phyloP scores from a whole-genome alignment of 1,284 basidiomycete genomes.

The Irpex sp. region DNA sequence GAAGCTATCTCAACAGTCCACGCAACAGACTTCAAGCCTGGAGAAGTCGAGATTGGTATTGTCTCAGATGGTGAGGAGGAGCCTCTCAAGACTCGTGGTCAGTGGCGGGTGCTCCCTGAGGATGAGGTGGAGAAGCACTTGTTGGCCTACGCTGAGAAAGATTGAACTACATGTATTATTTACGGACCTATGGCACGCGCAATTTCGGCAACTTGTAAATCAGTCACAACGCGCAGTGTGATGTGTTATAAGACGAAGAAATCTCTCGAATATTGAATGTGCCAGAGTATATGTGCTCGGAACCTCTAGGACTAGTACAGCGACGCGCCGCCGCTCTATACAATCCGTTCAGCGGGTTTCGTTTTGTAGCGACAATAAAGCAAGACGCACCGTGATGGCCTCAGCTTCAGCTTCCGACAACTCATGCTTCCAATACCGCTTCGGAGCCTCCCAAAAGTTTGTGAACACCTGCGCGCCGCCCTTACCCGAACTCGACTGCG shows the following conservation, averaged over 20 bases:
- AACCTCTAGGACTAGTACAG: not conserved
- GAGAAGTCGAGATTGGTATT: slow-evolving; percentile 86
- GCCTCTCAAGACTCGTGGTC: slow-evolving; percentile 58
- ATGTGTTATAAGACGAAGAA: no score
- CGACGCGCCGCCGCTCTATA: slow-evolving; percentile 8
- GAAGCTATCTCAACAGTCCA: slow-evolving; percentile 92
- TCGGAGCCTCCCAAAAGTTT: slow-evolving; percentile 81
- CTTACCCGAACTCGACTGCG: slow-evolving; percentile 20
- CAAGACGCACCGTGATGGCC: slow-evolving; percentile 67
- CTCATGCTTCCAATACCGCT: slow-evolving; percentile 60
- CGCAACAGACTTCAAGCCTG: slow-evolving; percentile 93
- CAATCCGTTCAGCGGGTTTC: not conserved
- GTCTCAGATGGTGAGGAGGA: slow-evolving; percentile 74
- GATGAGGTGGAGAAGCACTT: slow-evolving; percentile 84
- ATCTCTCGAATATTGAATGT: not conserved
- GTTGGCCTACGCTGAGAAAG: slow-evolving; percentile 91
- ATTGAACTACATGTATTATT: slow-evolving; percentile 40
- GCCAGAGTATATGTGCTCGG: not conserved
- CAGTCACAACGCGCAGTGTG: no score
- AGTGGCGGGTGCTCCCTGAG: slow-evolving; percentile 83
- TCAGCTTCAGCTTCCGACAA: slow-evolving; percentile 74
- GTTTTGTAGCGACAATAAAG: not conserved
- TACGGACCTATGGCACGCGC: slow-evolving; percentile 4
- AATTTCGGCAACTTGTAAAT: not conserved
- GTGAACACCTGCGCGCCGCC: slow-evolving; percentile 38